Evolutionary conservation across 164 flowering plant genomes (phyloP).

Genomic region (Cinnamomum micranthum): DNA sequence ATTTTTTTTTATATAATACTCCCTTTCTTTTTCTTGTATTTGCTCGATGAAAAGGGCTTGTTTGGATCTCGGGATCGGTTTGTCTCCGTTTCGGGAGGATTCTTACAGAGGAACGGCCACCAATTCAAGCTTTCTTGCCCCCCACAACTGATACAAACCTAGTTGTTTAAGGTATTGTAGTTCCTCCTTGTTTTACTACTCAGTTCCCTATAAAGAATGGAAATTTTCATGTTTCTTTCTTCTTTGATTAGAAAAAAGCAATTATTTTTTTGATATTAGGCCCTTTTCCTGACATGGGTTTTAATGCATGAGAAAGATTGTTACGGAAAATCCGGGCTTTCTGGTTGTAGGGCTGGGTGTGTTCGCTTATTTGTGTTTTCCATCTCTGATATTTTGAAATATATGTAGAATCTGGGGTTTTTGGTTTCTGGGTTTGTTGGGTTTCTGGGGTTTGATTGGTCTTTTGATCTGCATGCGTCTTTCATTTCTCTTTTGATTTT

Average conservation of each 20-base stretch:
- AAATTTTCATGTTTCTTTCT: background rate
- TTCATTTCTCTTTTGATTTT: background rate
- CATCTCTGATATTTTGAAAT: no score
- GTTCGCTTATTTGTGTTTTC: no score
- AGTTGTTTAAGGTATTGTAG: conserved; percentile 27
- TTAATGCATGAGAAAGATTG: background rate
- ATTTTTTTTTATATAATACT: conserved; percentile 2
- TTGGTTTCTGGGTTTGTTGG: background rate
- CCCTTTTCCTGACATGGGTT: background rate
- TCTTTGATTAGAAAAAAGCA: background rate
- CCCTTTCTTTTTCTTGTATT: conserved; percentile 16
- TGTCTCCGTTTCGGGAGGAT: conserved; percentile 34
- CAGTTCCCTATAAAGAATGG: background rate
- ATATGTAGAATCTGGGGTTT: background rate
- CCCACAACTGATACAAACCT: conserved; percentile 45
- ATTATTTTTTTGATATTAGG: no score
- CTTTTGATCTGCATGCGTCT: background rate
- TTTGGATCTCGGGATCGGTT: conserved; percentile 54
- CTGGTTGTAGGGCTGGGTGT: background rate
- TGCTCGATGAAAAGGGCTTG: conserved; percentile 29
- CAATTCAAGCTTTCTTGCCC: conserved; percentile 46
- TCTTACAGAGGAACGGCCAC: conserved; percentile 36
- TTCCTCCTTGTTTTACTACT: background rate
- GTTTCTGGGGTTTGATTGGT: background rate
- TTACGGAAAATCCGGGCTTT: background rate